A percentile compares a stretch with the other conserved stretches of the same genome.
These are phyloP conservation scores for Daldinia loculata DNA, from an alignment of 495 filamentous ascomycete genomes.

Conservation along the genomic window DNA sequence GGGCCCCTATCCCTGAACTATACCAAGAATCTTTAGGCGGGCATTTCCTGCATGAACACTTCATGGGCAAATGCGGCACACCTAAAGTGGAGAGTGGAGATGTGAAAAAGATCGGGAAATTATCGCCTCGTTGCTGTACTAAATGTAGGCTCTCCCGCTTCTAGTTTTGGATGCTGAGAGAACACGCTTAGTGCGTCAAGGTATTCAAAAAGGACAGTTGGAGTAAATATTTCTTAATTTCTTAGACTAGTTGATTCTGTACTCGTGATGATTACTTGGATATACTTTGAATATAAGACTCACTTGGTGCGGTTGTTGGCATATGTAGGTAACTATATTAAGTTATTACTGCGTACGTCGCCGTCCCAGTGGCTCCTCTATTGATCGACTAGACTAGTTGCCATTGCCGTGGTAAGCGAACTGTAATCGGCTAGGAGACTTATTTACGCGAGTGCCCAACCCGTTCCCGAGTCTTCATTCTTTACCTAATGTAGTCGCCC, in stretches of 20 bases:
- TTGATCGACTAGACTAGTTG: conserved; percentile 14
- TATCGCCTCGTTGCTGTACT: conserved; percentile 9
- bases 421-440: background rate
- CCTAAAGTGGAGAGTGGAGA: conserved; percentile 8
- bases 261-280: background rate
- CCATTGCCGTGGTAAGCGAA: conserved; percentile 9
- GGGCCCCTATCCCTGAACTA: conserved; percentile 31
- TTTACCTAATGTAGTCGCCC: background rate
- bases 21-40: conserved; percentile 22
- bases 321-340: background rate
- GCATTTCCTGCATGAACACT: conserved; percentile 28
- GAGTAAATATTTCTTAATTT: background rate
- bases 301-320: conserved; percentile 5
- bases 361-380: background rate
- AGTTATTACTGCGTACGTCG: background rate
- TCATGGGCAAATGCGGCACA: conserved; percentile 24
- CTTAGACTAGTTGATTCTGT: background rate
- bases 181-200: background rate
- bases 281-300: background rate
- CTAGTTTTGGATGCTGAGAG: background rate
- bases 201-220: background rate
- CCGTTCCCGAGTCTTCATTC: conserved; percentile 9
- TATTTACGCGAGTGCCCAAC: conserved; percentile 5
- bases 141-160: conserved; percentile 7
- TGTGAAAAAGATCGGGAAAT: conserved; percentile 16